Conservation (phyloP, 2,329 filamentous ascomycete species). For the Monilinia vaccinii-corymbosi region DNA sequence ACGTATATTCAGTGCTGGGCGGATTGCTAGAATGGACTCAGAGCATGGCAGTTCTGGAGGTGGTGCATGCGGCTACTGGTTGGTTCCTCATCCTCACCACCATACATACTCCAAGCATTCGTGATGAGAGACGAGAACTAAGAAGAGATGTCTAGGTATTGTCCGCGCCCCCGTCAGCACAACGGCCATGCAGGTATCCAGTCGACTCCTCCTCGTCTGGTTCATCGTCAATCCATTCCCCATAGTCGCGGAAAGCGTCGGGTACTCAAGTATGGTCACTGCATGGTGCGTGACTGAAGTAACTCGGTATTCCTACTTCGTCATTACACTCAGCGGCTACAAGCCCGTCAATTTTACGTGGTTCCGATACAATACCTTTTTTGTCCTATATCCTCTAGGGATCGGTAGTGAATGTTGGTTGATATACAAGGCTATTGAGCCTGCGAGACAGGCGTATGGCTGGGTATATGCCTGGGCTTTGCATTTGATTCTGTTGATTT, state of each 20-base stretch:
- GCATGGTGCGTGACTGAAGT: constrained; percentile 91
- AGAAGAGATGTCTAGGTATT: constrained; percentile 45
- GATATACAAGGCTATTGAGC: constrained; percentile 60
- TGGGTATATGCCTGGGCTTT: constrained; percentile 49
- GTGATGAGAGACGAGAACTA: constrained; percentile 4
- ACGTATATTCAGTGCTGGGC: constrained; percentile 54
- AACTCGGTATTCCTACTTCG: constrained; percentile 88
- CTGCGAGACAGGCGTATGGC: constrained; percentile 41
- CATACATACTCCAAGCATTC: no score
- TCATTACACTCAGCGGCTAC: constrained; percentile 54
- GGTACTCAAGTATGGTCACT: constrained; percentile 69
- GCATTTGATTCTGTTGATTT: constrained; percentile 59
- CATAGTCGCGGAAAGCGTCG: constrained; percentile 47
- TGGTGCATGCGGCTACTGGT: constrained; percentile 74
- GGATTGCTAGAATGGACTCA: constrained; percentile 71
- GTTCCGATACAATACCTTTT: constrained; percentile 89
- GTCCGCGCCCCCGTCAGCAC: constrained; percentile 80
- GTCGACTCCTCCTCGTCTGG: constrained; percentile 84
- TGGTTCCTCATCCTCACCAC: constrained; percentile 24
- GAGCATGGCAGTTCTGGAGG: constrained; percentile 72
- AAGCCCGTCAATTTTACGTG: constrained; percentile 63
- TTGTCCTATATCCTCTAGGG: constrained; percentile 83
- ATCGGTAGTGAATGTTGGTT: constrained; percentile 81
- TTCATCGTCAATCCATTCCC: constrained; percentile 69
- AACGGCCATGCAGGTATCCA: constrained; percentile 82